Evolutionary conservation across 177 flowering plant genomes (phyloP).

Genomic region (Telopea speciosissima): DNA sequence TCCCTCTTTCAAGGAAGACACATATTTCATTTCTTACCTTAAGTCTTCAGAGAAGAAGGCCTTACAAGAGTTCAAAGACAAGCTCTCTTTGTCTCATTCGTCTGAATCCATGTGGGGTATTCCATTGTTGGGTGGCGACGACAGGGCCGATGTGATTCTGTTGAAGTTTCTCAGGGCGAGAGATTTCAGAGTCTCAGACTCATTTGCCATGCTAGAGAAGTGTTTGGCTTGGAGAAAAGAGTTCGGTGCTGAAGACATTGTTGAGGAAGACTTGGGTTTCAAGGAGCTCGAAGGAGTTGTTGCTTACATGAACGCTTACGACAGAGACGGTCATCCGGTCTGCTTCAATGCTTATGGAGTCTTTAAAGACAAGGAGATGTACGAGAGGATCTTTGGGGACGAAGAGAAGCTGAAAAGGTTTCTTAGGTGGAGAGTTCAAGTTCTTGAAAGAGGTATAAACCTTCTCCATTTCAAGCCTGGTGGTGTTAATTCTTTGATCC

Average conservation of each 20-base stretch:
- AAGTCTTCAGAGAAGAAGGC: constrained; percentile 67
- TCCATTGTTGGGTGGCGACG: constrained; percentile 45
- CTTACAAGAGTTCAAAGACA: constrained; percentile 56
- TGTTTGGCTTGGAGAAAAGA: constrained; percentile 70
- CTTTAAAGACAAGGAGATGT: constrained; percentile 78
- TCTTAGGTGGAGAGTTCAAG: constrained; percentile 93
- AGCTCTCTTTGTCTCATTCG: constrained; percentile 31
- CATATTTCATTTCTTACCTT: constrained; percentile 61
- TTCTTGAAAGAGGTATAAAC: constrained; percentile 74
- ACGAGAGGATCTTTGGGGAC: constrained; percentile 78
- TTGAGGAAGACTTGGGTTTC: constrained; percentile 74
- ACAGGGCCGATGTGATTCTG: constrained; percentile 69
- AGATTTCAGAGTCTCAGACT: constrained; percentile 62
- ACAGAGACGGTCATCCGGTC: constrained; percentile 79
- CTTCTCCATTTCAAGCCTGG: constrained; percentile 83
- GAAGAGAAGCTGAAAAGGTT: constrained; percentile 80
- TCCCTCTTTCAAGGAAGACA: constrained; percentile 77
- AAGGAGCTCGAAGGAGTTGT: constrained; percentile 83
- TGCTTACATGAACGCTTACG: constrained; percentile 76
- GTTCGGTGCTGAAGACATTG: constrained; percentile 53
- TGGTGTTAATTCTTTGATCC: constrained; percentile 80
- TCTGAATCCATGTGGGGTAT: constrained; percentile 70
- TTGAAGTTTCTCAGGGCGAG: constrained; percentile 85
- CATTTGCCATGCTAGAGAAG: constrained; percentile 56
- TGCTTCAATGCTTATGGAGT: constrained; percentile 94